Evolutionary conservation across 495 filamentous ascomycete genomes (phyloP), one percentile per base, ranked within the genome.

Genomic region (Xylaria bambusicola): DNA sequence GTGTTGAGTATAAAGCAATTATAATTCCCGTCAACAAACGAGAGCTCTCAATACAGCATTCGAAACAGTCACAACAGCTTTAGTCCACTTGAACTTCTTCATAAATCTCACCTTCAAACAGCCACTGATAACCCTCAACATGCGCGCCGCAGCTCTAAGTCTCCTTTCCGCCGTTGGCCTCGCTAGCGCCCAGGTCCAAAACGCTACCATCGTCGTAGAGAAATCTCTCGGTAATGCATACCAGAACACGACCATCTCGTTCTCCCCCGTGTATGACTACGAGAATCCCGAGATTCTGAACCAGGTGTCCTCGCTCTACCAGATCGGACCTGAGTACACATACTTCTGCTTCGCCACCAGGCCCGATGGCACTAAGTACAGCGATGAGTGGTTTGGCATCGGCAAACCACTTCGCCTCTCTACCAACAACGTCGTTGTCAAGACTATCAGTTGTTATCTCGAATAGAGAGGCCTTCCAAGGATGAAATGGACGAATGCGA

Each of bases 281-380:
- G 6, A 20, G 12, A 20, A 57, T 20, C 27, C 41, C 8, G 42
- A 48, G 18, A 15, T 57, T 7, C 42, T 57, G 6, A 40, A 29
- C 42, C 54, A 57, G 31, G 54, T 57, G 20, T 57, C 54, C 6
- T 48, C 54, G 5, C 54, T 57, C 10, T 57, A 57, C 31, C 53
- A 56, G 42, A 40, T 57, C 29, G 41, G 21, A 2, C 42, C 54
- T 13, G 41, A 49, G 20, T 38, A 24, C 29, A 36, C 42, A 6
- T 57, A 57, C 42, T 57, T 57, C 42, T 57, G 54, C 12, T 57
- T 57, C 42, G 54, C 54, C 4, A 35, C 26, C 20, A 49, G 40
- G 29, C 54, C 54, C 29, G 42, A 47, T 12, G 54, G 54, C 8
- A 24, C 12, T 1, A 38, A 35, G 29, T 49, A 47, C 29, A 57